Base-by-base conservation (phyloP, 768 basidiomycete species). In the Pleurotus tuoliensis region DNA sequence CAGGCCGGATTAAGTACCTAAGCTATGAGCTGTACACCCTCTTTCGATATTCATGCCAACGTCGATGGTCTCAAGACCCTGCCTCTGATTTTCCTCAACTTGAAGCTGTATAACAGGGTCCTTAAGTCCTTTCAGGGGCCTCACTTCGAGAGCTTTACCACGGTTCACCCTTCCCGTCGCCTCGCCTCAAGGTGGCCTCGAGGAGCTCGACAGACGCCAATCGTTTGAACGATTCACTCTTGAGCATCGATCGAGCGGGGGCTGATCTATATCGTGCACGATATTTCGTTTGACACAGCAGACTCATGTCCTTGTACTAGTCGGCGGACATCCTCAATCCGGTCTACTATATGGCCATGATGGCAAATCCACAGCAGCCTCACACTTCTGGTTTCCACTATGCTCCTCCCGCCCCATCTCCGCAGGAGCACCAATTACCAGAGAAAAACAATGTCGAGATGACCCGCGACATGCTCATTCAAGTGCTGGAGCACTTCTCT, bases 401-500 rank as follows among this genome's bases (percentile, higher is more conserved):
- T 53, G 16, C 51, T 41, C 46, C 16, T 9, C 9, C 51, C 16
- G 22, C 46, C 7, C 15, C 46, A 9, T 8, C 22, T 13, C 51
- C 51, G 8, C 18, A 16, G 20, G 39, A 37, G 34, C 37, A 22
- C 20, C 38, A 16, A n/a, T 40, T 60, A 3, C 51, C 56, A 24
- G 50, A 60, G 7, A 71, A 70, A 55, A 81, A 80, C 55, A 65
- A 67, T 20, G 66, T 67, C 34, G 73, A 77, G 43, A 69, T 81
- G 39, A 73, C 68, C 18, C 65, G 76, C 12, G 73, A 74, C 4
- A 67, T 68, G 53, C 79, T 89, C 58, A 48, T 73, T 24, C 57
- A 63, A 2, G 72, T 83, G 52, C 80, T 89, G 39, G 66, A 73
- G 43, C 62, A 71, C 47, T 78, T 89, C 57, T 83, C 87, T 3